phyloP scores from a whole-genome alignment of 1,284 basidiomycete genomes.

The Ganoderma multipileum region DNA sequence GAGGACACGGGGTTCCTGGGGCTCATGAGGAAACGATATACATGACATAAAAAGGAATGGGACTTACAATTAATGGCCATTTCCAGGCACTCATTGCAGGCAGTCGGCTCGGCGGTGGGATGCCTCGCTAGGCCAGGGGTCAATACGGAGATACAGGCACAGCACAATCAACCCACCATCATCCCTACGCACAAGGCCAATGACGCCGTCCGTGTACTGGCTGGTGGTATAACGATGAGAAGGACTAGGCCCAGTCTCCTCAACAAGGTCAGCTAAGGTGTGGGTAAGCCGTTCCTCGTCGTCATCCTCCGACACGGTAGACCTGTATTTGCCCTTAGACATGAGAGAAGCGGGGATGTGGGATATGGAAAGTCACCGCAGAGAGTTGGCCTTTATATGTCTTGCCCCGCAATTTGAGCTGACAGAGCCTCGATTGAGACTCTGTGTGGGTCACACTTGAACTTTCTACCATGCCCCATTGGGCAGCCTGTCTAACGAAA shows the following conservation, averaged over 20 bases:
- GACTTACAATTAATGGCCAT: background rate
- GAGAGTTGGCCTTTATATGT: background rate
- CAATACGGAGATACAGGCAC: background rate
- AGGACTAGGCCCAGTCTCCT: background rate
- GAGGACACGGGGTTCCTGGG: background rate
- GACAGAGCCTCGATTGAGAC: no score
- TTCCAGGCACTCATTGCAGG: background rate
- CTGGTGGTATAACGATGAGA: background rate
- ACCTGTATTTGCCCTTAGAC: background rate
- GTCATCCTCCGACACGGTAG: background rate
- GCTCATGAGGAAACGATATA: background rate
- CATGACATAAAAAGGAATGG: background rate
- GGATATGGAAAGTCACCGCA: background rate
- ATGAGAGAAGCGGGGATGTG: background rate
- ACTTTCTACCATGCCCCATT: no score
- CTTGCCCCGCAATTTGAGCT: background rate
- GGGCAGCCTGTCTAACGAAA: no score
- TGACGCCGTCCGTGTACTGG: background rate
- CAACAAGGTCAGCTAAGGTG: background rate
- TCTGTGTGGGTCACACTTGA: no score
- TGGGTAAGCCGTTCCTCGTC: background rate
- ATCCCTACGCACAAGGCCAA: background rate
- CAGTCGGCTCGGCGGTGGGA: background rate
- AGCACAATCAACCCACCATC: background rate
- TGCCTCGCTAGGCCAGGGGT: background rate